Evolutionary conservation across 78 protist species (phyloP).

Genomic region (Dictyostelium citrinum): DNA sequence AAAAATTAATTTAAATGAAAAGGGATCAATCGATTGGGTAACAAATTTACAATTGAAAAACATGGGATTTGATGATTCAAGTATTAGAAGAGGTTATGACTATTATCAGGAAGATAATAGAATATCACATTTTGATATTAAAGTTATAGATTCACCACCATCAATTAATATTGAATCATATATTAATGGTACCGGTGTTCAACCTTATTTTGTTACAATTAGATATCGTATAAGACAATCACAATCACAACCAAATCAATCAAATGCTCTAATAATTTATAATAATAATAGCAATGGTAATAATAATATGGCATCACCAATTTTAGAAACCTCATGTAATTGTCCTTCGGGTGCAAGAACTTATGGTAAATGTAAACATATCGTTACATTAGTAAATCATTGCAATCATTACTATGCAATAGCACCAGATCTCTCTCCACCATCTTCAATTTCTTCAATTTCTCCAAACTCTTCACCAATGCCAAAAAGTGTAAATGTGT

Average conservation of each 20-base stretch:
- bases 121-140: not conserved
- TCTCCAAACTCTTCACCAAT: not conserved
- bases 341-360: conserved; percentile 32
- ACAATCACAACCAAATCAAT: not conserved
- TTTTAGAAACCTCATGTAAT: conserved; percentile 15
- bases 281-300: not conserved
- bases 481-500: not conserved
- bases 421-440: not conserved
- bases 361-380: conserved; percentile 65
- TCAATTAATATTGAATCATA: not conserved
- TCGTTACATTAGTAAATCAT: conserved; percentile 8
- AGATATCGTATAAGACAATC: not conserved
- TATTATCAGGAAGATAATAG: conserved; percentile 21
- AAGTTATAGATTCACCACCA: not conserved
- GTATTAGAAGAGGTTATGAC: conserved; percentile 13
- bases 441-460: not conserved
- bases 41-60: conserved; percentile 4
- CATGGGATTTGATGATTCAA: conserved; percentile 9
- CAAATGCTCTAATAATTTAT: not conserved
- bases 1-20: not conserved
- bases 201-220: conserved; percentile 15
- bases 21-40: not conserved
- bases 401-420: not conserved
- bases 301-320: not conserved
- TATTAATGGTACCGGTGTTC: conserved; percentile 15